These are phyloP conservation scores for Cladophialophora immunda DNA, from an alignment of 2,329 filamentous ascomycete species.

Conservation along the genomic window DNA sequence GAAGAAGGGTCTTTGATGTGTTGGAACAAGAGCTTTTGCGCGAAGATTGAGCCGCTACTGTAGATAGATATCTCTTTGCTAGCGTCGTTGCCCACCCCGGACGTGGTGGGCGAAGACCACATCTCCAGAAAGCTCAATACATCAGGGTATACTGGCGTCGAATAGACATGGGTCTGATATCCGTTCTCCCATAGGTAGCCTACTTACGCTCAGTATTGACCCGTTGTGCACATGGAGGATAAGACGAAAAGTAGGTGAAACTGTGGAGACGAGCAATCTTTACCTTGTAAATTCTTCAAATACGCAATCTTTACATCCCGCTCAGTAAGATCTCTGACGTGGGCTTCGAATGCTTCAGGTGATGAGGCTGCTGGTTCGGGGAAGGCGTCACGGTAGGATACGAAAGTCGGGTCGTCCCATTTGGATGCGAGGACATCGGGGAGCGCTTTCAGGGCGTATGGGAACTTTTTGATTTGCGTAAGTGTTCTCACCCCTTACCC, in stretches of 20 bases:
- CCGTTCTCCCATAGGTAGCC: constrained; percentile 39
- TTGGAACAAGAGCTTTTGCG: constrained; percentile 38
- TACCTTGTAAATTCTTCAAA: constrained; percentile 38
- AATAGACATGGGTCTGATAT: constrained; percentile 33
- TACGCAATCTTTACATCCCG: constrained; percentile 38
- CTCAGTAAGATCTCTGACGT: constrained; percentile 35
- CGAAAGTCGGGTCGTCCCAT: constrained; percentile 34
- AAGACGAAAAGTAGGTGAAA: background rate
- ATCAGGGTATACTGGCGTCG: constrained; percentile 34
- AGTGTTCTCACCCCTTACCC: background rate
- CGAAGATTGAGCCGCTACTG: constrained; percentile 37
- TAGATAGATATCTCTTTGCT: constrained; percentile 33
- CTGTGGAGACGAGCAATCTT: background rate
- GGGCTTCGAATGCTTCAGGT: constrained; percentile 30
- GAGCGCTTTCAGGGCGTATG: constrained; percentile 37
- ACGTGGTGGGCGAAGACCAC: constrained; percentile 18
- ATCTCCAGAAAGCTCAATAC: constrained; percentile 26
- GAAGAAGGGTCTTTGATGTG: constrained; percentile 30
- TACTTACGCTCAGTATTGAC: constrained; percentile 6
- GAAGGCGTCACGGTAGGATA: constrained; percentile 32
- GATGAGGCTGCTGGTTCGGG: constrained; percentile 29
- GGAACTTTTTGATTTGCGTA: constrained; percentile 29
- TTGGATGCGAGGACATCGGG: constrained; percentile 30
- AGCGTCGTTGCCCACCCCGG: background rate
- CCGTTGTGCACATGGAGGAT: background rate